Base-by-base conservation (phyloP, 352 stramenopile genomes). In the Pythium brachiatum region DNA sequence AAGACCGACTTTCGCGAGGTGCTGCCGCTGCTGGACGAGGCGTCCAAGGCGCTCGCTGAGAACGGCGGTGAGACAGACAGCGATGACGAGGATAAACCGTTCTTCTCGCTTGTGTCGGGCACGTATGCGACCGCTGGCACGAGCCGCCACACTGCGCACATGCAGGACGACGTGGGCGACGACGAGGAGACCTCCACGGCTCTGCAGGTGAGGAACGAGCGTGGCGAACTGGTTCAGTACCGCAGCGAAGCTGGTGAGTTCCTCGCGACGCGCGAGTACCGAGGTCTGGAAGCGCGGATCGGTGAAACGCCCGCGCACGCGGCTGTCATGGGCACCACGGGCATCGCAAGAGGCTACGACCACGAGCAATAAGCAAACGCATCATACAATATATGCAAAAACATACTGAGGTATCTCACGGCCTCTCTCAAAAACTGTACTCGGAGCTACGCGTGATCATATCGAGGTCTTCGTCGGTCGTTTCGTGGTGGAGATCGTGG, bases 1-100 rank as follows among this genome's bases (percentile, higher is more conserved):
- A 92, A 90, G 70, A 90, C 81, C 4, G 82, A 92, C 63, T 96
- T 96, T 58, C 60, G 69, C 1, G 87, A 96, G 54, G 81, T 96
- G 44, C 70, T 93, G 29, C 80, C 87, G 9, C 70, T 78, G 5
- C 61, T 91, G 7, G 64, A 78, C 13, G 57, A 76, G 36, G 80
- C 76, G 12, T 51, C 72, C 0, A 53, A 72, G 16, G 74, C 64
- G 44, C 65, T 89, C 0, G 48, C 23, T 5, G 38, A 55, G 11
- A 58, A 62, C 29, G 23, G 65, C 3, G 69, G 79, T n/a, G 53
- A 67, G 26, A 60, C 26, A 0, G 62, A 29, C 4, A 62, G 72
- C 20, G 74, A 73, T 7, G 68, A 81, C 2, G 64, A 65, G 8
- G 83, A 96, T 67, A 79, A 84, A 13, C 86, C 88, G 9, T 94